Conservation (phyloP, 495 filamentous ascomycete species). For the Xeromyces bisporus region DNA sequence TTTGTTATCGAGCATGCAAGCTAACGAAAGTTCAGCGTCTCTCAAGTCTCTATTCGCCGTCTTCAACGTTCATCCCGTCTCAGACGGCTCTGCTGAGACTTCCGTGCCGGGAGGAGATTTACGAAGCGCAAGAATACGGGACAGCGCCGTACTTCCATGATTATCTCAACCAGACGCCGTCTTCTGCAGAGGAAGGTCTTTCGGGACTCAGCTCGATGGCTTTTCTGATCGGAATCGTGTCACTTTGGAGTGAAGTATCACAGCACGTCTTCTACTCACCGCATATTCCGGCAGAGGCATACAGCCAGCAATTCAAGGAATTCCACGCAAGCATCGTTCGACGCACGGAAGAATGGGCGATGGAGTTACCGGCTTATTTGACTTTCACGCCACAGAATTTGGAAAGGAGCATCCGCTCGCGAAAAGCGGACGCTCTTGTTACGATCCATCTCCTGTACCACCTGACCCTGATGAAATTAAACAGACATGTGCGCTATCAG, state of each 20-base stretch:
- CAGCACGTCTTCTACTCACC: constrained; percentile 37
- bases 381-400: constrained; percentile 34
- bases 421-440: constrained; percentile 36
- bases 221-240: constrained; percentile 39
- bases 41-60: constrained; percentile 36
- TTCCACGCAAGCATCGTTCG: constrained; percentile 33
- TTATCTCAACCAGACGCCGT: constrained; percentile 17
- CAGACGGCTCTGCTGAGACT: constrained; percentile 47
- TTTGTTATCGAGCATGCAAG: constrained; percentile 1
- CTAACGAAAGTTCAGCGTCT: constrained; percentile 25
- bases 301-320: constrained; percentile 25
- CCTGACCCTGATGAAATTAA: constrained; percentile 41
- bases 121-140: constrained; percentile 36
- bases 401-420: constrained; percentile 24
- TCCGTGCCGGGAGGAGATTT: constrained; percentile 39
- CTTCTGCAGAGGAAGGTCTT: constrained; percentile 14
- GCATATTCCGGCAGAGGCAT: constrained; percentile 28
- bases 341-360: constrained; percentile 34
- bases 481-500: constrained; percentile 37
- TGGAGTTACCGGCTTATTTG: constrained; percentile 26
- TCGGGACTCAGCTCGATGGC: constrained; percentile 36
- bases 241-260: constrained; percentile 49
- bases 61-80: constrained; percentile 20
- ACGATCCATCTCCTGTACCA: constrained; percentile 46
- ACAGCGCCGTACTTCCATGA: constrained; percentile 41